Conservation (phyloP, 306 rosid genomes). For the Cyamopsis tetragonoloba region DNA sequence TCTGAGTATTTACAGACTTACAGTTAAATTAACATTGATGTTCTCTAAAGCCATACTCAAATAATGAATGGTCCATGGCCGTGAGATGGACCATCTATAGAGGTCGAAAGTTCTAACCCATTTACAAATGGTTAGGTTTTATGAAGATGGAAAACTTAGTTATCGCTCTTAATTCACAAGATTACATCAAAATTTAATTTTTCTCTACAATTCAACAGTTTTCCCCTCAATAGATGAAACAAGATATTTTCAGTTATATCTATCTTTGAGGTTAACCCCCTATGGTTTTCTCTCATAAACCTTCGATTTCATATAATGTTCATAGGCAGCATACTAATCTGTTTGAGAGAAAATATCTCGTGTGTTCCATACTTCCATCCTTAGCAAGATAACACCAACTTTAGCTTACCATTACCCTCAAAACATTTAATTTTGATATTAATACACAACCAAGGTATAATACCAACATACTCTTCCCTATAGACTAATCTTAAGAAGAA, state of each 20-base stretch:
- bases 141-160: too few relatives aligned
- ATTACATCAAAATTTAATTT: background rate
- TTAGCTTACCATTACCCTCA: background rate
- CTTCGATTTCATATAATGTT: background rate
- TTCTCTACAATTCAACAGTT: background rate
- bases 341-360: background rate
- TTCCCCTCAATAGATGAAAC: too few relatives aligned
- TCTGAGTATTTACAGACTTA: too few relatives aligned
- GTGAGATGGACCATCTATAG: background rate
- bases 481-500: constrained; percentile 9
- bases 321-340: background rate
- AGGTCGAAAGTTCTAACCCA: background rate
- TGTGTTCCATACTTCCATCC: background rate
- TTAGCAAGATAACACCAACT: background rate
- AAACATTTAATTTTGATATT: constrained; percentile 17
- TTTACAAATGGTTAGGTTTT: too few relatives aligned
- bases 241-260: background rate
- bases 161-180: background rate
- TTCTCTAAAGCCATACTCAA: background rate
- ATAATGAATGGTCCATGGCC: background rate
- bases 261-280: background rate
- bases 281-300: background rate
- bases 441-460: constrained; percentile 11
- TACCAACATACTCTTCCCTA: constrained; percentile 2
- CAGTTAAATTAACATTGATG: too few relatives aligned